Evolutionary conservation across 2,329 filamentous ascomycete species (phyloP), one percentile per base, ranked within the genome.

Genomic region (Colletotrichum graminicola): DNA sequence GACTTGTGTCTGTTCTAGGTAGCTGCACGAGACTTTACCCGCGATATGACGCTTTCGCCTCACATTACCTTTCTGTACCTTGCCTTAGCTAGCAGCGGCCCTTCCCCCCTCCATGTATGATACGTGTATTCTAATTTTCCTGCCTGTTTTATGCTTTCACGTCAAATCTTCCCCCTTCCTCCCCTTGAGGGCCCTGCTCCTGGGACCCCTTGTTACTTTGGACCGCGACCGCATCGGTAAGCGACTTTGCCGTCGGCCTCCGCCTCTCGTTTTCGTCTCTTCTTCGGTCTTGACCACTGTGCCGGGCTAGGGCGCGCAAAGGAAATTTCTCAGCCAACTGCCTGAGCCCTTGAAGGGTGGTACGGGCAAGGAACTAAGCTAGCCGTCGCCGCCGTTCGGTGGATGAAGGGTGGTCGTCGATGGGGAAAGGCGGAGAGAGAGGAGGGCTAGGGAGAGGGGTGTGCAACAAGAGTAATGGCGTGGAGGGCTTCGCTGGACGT

Each of bases 341-440:
- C 59, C 68, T 62, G 68, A 59, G 69, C 69, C 65, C 60, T 62
- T 32, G 60, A 52, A 64, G 66, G 61, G 70, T 62, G 61, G 66
- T 72, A 71, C 70, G 47, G 60, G 32, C 61, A 57, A 39, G 34
- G 54, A 26, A 52, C 55, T 60, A 60, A 66, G 52, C 59, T 69
- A 70, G 59, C 66, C 70, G 70, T 74, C 72, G 70, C 62, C 57
- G 70, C 62, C 57, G 70, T 73, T 73, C 70, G 66, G 70, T 73
- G 71, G 70, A 56, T 72, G 51, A 41, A 60, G 49, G 47, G 47
- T 51, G 21, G 54, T 62, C 57, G 45, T 57, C 51, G n/a, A 26
- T 29, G 26, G 57, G 60, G 32, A 51, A 59, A 67, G 62, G 62
- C 26, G 36, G 23, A 43, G 41, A 43, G 43, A 39, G 57, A 32